phyloP scores from a whole-genome alignment of 768 basidiomycete genomes.

The Termitomyces titanicus region DNA sequence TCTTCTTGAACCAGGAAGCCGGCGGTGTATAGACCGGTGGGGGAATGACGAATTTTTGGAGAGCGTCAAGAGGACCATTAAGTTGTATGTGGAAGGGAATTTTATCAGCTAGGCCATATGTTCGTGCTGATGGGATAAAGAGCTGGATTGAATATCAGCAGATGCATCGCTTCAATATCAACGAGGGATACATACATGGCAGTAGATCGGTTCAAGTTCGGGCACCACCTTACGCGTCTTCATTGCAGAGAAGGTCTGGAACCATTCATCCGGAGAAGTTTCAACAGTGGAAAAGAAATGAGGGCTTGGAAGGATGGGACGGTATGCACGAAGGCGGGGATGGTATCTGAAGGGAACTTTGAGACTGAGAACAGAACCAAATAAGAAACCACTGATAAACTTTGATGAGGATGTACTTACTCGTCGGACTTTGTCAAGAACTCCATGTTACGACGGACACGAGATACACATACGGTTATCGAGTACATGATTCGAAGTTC shows the following conservation, averaged over 20 bases:
- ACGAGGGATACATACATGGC: slow-evolving; percentile 41
- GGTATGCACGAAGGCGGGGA: slow-evolving; percentile 52
- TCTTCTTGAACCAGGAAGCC: slow-evolving; percentile 15
- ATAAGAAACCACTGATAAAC: background rate
- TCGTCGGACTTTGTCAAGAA: slow-evolving; percentile 44
- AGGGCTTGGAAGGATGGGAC: slow-evolving; percentile 45
- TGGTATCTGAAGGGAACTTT: slow-evolving; percentile 46
- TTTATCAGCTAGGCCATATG: slow-evolving; percentile 51
- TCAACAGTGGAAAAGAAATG: slow-evolving; percentile 59
- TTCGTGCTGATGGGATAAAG: slow-evolving; percentile 54
- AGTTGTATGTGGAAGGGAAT: slow-evolving; percentile 70
- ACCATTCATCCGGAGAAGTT: slow-evolving; percentile 65
- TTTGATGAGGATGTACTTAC: slow-evolving; percentile 28
- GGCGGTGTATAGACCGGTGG: slow-evolving; percentile 8
- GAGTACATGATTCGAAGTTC: slow-evolving; percentile 40
- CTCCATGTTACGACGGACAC: slow-evolving; percentile 34
- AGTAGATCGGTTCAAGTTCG: slow-evolving; percentile 36
- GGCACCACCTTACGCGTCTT: slow-evolving; percentile 29
- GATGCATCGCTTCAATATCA: background rate
- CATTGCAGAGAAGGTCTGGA: slow-evolving; percentile 42
- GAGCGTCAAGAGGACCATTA: slow-evolving; percentile 40
- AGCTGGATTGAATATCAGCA: background rate
- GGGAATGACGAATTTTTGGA: slow-evolving; percentile 42
- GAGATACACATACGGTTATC: slow-evolving; percentile 39
- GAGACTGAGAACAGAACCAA: slow-evolving; percentile 29